These are phyloP conservation scores for Verticillium zaregamsianum DNA, from an alignment of 2,329 filamentous ascomycete genomes.

Conservation along the genomic window DNA sequence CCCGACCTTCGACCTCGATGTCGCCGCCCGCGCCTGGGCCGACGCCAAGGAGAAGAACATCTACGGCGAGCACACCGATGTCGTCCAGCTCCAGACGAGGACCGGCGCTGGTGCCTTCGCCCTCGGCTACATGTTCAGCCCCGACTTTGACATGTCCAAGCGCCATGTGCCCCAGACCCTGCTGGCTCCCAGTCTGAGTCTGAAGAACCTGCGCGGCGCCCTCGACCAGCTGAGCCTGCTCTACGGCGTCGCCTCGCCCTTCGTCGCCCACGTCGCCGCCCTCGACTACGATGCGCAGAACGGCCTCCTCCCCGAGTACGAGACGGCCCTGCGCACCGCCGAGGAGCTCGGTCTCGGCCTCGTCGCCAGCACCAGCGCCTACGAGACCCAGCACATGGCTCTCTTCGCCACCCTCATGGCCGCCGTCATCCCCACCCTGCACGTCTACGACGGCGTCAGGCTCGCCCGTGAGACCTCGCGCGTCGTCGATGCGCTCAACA, in stretches of 20 bases:
- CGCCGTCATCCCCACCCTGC: slow-evolving; percentile 73
- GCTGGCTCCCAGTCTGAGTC: slow-evolving; percentile 77
- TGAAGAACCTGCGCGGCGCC: slow-evolving; percentile 75
- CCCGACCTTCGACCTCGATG: slow-evolving; percentile 86
- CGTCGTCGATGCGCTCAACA: slow-evolving; percentile 76
- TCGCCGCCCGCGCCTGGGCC: slow-evolving; percentile 76
- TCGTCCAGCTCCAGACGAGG: slow-evolving; percentile 80
- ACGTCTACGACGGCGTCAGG: slow-evolving; percentile 83
- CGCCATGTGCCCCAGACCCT: slow-evolving; percentile 88
- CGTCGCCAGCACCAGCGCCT: slow-evolving; percentile 78
- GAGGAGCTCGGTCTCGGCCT: slow-evolving; percentile 89
- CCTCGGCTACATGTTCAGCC: slow-evolving; percentile 95
- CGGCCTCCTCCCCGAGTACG: slow-evolving; percentile 84
- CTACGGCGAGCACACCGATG: slow-evolving; percentile 72
- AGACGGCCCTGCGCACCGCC: slow-evolving; percentile 70
- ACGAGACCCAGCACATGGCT: slow-evolving; percentile 94
- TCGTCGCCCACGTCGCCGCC: slow-evolving; percentile 88
- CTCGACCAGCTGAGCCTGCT: slow-evolving; percentile 89
- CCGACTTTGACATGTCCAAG: slow-evolving; percentile 90
- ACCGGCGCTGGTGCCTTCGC: slow-evolving; percentile 87
- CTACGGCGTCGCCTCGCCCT: slow-evolving; percentile 87
- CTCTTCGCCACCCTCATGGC: slow-evolving; percentile 81
- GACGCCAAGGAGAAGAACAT: slow-evolving; percentile 68
- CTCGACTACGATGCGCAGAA: slow-evolving; percentile 71
- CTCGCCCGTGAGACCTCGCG: slow-evolving; percentile 78